Evolutionary conservation across 768 basidiomycete genomes (phyloP).

Genomic region (Naganishia vaughanmartiniae): DNA sequence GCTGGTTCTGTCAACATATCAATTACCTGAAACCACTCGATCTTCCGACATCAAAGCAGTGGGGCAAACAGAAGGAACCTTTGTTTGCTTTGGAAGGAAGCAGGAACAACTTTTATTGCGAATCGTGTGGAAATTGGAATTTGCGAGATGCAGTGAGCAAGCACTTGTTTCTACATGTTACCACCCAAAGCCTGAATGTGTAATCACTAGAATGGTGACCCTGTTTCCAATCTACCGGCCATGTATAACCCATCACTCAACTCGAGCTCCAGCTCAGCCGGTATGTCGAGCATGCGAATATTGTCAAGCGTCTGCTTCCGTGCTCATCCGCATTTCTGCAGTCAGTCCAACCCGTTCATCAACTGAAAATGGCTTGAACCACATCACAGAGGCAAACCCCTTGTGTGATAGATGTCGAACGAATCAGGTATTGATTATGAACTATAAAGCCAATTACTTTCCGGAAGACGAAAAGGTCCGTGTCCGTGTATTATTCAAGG

Average conservation of each 20-base stretch:
- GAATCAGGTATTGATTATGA: constrained; percentile 17
- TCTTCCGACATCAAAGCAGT: neutral
- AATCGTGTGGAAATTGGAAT: constrained; percentile 16
- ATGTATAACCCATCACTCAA: constrained; percentile 23
- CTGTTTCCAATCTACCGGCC: constrained; percentile 8
- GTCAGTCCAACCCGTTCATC: neutral
- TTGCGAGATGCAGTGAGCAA: constrained; percentile 8
- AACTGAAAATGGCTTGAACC: too few species aligned
- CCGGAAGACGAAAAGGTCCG: constrained; percentile 23
- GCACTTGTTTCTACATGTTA: neutral
- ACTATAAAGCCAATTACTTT: constrained; percentile 25
- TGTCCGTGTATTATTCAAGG: neutral
- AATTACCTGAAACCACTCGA: neutral
- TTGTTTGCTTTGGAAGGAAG: constrained; percentile 18
- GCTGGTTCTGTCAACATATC: constrained; percentile 17
- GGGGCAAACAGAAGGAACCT: neutral
- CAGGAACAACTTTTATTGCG: constrained; percentile 12
- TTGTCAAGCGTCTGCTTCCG: neutral
- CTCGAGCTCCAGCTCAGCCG: neutral
- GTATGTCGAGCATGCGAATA: neutral
- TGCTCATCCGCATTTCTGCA: too few species aligned
- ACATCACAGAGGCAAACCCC: neutral
- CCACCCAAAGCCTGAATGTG: neutral
- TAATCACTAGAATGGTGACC: neutral
- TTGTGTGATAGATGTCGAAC: constrained; percentile 20